Evolutionary conservation across 1,284 basidiomycete species (phyloP).

Genomic region (Ceratobasidium sp.): DNA sequence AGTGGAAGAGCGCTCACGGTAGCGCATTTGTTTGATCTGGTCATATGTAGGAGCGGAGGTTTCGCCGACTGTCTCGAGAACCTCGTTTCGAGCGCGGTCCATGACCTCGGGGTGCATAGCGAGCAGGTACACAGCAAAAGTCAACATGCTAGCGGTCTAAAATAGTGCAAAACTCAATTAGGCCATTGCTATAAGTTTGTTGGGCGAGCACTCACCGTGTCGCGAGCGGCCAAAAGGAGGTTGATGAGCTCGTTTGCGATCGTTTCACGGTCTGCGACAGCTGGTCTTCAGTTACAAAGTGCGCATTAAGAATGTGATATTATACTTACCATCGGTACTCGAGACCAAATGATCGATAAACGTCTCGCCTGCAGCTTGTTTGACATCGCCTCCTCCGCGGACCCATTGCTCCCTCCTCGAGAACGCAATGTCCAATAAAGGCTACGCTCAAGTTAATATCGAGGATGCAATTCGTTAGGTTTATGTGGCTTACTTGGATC

Average conservation of each 20-base stretch:
- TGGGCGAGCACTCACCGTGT: constrained; percentile 43
- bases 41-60: constrained; percentile 48
- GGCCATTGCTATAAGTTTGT: not conserved
- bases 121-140: constrained; percentile 54
- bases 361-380: constrained; percentile 21
- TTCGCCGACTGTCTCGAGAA: constrained; percentile 45
- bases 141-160: constrained; percentile 54
- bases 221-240: constrained; percentile 46
- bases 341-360: constrained; percentile 47
- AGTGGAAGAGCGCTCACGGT: constrained; percentile 40
- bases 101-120: constrained; percentile 53
- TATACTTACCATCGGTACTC: constrained; percentile 44
- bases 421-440: constrained; percentile 37
- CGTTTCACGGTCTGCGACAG: constrained; percentile 36
- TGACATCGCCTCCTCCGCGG: constrained; percentile 16
- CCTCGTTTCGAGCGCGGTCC: constrained; percentile 48
- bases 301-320: not conserved
- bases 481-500: constrained; percentile 26
- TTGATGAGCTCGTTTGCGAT: constrained; percentile 48
- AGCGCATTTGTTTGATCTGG: constrained; percentile 45
- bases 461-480: not conserved
- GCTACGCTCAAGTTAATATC: constrained; percentile 2
- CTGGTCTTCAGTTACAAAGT: constrained; percentile 11
- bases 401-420: constrained; percentile 31
- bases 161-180: not conserved